Conservation (phyloP, 805 yeast genomes). For the Lachancea waltii region DNA sequence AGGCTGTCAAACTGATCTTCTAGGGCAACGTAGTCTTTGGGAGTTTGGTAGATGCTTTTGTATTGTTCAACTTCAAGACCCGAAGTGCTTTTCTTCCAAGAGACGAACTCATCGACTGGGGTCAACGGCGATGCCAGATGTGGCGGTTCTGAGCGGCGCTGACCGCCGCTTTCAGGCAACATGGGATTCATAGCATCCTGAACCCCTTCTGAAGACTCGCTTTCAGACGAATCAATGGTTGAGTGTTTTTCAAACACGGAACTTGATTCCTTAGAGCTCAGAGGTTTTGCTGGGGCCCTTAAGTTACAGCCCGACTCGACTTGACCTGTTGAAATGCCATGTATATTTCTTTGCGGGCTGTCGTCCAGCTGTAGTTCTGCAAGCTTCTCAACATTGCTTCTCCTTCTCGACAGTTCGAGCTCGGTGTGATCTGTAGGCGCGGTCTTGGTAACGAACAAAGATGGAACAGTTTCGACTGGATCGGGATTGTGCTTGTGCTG, state of each 20-base stretch:
- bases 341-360: background rate
- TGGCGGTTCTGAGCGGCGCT: background rate
- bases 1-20: conserved; percentile 3
- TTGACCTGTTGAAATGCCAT: too few species aligned
- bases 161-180: background rate
- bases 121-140: conserved; percentile 6
- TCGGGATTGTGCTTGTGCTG: conserved; percentile 7
- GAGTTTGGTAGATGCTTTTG: conserved; percentile 3
- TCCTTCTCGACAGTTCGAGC: background rate
- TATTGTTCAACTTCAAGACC: background rate
- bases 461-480: too few species aligned
- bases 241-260: too few species aligned
- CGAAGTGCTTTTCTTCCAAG: conserved; percentile 1
- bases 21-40: conserved; percentile 3
- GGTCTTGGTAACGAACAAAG: too few species aligned
- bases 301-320: too few species aligned
- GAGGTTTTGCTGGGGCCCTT: too few species aligned
- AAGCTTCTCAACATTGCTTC: background rate
- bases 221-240: too few species aligned
- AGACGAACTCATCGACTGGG: conserved; percentile 4
- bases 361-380: background rate
- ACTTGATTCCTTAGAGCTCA: too few species aligned
- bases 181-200: background rate
- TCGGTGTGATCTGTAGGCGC: background rate
- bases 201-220: conserved; percentile 2